Conservation (phyloP, 1,284 basidiomycete genomes). For the Ganoderma lingzhi region DNA sequence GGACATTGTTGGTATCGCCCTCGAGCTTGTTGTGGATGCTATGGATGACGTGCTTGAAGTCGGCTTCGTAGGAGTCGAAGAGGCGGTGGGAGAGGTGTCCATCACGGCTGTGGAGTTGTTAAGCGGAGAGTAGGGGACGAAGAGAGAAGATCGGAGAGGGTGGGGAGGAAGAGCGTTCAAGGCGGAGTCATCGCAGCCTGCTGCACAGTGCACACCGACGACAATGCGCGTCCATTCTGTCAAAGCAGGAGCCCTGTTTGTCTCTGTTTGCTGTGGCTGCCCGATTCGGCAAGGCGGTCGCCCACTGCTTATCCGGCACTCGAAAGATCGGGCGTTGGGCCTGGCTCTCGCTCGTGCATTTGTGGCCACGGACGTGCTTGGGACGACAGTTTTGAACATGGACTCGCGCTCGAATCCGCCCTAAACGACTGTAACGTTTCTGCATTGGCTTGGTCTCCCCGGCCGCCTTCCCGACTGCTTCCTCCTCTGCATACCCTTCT, state of each 20-base stretch:
- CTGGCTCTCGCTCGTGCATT: too few species aligned
- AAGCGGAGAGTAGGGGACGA: background rate
- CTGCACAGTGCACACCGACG: conserved; percentile 1
- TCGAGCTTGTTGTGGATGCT: conserved; percentile 77
- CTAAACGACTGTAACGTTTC: too few species aligned
- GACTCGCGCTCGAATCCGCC: too few species aligned
- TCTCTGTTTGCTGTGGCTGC: background rate
- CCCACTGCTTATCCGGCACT: too few species aligned
- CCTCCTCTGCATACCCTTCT: too few species aligned
- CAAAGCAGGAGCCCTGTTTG: background rate
- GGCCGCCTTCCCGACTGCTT: too few species aligned
- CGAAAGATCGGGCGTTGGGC: too few species aligned
- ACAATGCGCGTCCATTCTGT: background rate
- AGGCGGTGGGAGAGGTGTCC: conserved; percentile 82
- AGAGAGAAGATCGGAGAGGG: background rate
- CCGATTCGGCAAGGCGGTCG: background rate
- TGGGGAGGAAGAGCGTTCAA: background rate
- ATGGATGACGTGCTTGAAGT: conserved; percentile 78
- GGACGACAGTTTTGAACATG: too few species aligned
- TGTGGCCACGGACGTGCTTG: too few species aligned
- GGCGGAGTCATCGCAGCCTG: background rate
- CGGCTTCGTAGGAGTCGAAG: conserved; percentile 85
- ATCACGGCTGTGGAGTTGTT: conserved; percentile 46
- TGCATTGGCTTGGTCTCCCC: too few species aligned
- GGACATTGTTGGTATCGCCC: conserved; percentile 59